phyloP scores from a whole-genome alignment of 768 basidiomycete species.

The Pleurotus cornucopiae region DNA sequence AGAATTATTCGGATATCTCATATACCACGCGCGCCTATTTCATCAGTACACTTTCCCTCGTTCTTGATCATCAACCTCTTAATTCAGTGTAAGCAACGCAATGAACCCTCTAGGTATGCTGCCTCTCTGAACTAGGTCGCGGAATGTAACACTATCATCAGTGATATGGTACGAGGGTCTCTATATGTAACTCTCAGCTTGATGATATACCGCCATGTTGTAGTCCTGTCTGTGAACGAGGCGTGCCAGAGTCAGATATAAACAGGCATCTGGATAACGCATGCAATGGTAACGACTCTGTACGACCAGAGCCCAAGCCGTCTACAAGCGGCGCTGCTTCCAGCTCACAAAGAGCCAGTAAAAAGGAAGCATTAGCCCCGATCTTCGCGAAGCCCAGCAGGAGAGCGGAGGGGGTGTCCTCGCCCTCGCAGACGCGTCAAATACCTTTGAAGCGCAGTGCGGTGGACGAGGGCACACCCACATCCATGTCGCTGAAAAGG shows the following conservation, averaged over 20 bases:
- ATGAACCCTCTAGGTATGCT: background rate
- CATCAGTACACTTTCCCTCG: no score
- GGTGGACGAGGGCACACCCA: background rate
- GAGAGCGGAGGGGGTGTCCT: background rate
- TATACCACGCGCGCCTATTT: no score
- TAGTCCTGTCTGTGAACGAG: conserved; percentile 3
- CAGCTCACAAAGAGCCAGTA: background rate
- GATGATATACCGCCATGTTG: background rate
- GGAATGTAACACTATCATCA: background rate
- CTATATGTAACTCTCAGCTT: no score
- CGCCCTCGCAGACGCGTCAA: background rate
- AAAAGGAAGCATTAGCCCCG: background rate
- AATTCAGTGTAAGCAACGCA: background rate
- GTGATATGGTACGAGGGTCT: background rate
- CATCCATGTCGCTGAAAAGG: background rate
- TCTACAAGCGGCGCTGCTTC: background rate
- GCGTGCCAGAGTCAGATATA: background rate
- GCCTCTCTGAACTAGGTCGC: no score
- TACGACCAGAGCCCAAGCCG: background rate
- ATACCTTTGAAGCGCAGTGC: background rate
- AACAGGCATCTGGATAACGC: conserved; percentile 1
- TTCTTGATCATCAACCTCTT: no score
- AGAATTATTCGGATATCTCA: no score
- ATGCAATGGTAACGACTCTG: background rate
- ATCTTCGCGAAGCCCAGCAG: conserved; percentile 1